phyloP scores from a whole-genome alignment of 768 basidiomycete species.

The Coprinopsis strossmayeri region DNA sequence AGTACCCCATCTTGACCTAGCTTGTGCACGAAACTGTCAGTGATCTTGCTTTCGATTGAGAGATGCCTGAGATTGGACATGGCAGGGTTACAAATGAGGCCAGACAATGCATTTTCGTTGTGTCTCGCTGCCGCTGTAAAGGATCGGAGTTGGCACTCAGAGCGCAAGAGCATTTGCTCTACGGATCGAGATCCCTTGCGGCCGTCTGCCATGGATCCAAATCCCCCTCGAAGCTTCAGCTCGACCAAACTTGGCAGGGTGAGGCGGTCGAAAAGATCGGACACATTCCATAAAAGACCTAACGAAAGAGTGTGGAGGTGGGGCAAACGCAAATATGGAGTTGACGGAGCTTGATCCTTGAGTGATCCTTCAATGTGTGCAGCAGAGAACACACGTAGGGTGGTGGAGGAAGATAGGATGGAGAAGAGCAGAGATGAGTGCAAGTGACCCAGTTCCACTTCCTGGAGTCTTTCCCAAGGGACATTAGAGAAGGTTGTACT shows the following conservation, averaged over 20 bases:
- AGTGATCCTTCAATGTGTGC: background rate
- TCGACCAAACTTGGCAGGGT: background rate
- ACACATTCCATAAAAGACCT: background rate
- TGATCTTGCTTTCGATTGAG: background rate
- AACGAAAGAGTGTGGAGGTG: background rate
- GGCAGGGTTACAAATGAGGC: background rate
- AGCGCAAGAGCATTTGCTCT: background rate
- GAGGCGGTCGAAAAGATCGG: background rate
- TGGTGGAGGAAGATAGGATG: background rate
- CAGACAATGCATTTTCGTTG: background rate
- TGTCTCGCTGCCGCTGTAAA: background rate
- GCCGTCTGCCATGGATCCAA: background rate
- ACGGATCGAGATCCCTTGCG: background rate
- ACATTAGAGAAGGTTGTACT: background rate
- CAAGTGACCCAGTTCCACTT: background rate
- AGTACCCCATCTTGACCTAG: no score
- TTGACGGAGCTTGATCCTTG: background rate
- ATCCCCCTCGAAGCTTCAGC: background rate
- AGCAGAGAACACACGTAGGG: background rate
- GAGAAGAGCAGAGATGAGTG: background rate
- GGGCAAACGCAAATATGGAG: background rate
- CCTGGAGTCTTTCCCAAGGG: background rate
- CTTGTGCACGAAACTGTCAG: background rate
- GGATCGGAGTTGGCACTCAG: background rate
- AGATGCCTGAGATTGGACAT: background rate